Base-by-base conservation (phyloP, 345 rosid species). In the Citrus mangshanensis region DNA sequence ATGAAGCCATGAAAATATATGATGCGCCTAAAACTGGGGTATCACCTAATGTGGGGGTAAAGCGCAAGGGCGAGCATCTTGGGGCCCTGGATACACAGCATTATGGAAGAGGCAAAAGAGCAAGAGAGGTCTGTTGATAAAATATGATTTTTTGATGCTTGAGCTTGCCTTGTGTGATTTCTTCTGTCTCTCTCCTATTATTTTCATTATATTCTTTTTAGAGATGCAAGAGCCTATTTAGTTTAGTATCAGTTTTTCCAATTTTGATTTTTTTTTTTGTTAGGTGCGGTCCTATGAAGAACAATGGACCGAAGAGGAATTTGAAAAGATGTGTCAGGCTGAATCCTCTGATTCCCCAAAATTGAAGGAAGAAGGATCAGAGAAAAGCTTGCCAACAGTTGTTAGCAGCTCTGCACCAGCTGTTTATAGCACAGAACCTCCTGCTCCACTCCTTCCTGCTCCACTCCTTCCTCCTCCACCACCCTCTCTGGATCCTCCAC, bases 231-330 rank as follows among this genome's bases (percentile, higher is more conserved):
- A 55, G 74, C 67, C 79, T 78, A 9, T 60, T 25, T 77, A 32
- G 5, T 60, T 19, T 27, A 75, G 12, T 72, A 27, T 63, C 42
- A 25, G 74, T 32, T 56, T 75, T 56, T 60, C 24, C 56, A 10
- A 13, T 27, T 56, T 60, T 70, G 30, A 81, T 55, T 2, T 51
- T 37, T 38, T 46, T 67, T 56, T 76, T 65, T 32, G 21, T 61
- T 66, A 95, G 98, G 97, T 95, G 75, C 95, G 95, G 27, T 93
- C 98, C 21, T 95, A 95, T 40, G 97, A 93, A 88, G 98, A 95
- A 84, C 92, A 93, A 84, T 84, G 89, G 91, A 91, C 98, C 46
- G 98, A 95, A 81, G 97, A 93, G 81, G 98, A 95, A 86, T 95
- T 95, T 85, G 98, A 95, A 77, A 93, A 89, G 85, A 51, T 95